phyloP scores from a whole-genome alignment of 2,329 filamentous ascomycete species.

The Lachnellula willkommii region DNA sequence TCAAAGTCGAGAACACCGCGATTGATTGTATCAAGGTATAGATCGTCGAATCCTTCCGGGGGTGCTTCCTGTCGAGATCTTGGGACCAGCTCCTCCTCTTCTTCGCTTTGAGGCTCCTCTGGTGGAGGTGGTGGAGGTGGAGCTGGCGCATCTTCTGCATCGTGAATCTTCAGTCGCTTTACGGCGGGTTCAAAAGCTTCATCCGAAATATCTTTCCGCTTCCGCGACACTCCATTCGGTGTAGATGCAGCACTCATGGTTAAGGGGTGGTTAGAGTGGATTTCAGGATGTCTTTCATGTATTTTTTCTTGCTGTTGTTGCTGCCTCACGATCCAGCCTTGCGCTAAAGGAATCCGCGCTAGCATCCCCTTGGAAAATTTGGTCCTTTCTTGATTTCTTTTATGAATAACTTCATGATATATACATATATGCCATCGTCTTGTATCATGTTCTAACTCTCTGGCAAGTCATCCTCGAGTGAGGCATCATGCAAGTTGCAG shows the following conservation, averaged over 20 bases:
- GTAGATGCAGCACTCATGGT: conserved; percentile 6
- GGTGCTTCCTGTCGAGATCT: conserved; percentile 68
- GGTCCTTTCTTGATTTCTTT: neutral
- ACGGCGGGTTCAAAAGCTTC: conserved; percentile 4
- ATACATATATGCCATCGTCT: neutral
- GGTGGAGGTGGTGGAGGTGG: conserved; percentile 23
- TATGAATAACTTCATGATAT: neutral
- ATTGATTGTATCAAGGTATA: conserved; percentile 97
- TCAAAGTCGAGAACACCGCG: conserved; percentile 93
- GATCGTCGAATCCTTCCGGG: conserved; percentile 82
- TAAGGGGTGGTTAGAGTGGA: neutral
- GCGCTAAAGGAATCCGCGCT: neutral
- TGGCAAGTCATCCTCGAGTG: neutral
- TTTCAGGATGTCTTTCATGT: neutral
- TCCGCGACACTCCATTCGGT: conserved; percentile 8
- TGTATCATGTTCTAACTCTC: neutral
- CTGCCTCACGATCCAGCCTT: neutral
- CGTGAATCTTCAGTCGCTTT: conserved; percentile 7
- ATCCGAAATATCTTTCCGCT: conserved; percentile 10
- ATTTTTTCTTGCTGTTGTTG: neutral
- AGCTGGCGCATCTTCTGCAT: conserved; percentile 11
- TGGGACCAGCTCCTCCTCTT: conserved; percentile 31
- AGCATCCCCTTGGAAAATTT: neutral
- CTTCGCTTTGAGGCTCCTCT: conserved; percentile 31
- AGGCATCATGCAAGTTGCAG: neutral